Percentiles rank a stretch among this genome's conserved stretches.
These are phyloP conservation scores for Epichloe brachyelytri DNA, from an alignment of 2,329 filamentous ascomycete genomes.

Conservation along the genomic window DNA sequence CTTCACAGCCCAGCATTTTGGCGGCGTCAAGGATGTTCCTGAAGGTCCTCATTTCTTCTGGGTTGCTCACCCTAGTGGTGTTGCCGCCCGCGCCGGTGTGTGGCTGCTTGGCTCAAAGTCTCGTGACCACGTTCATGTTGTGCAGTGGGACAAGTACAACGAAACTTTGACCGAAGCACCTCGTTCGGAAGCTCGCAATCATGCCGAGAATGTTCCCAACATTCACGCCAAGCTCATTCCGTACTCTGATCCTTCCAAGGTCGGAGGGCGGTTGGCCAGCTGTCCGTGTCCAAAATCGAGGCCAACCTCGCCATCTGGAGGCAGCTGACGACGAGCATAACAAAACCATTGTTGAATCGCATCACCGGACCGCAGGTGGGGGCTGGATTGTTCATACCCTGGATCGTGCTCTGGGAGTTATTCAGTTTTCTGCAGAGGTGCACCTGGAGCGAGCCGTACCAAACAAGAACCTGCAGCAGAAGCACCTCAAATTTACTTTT, in stretches of 20 bases:
- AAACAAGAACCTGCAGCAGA: slow-evolving; percentile 18
- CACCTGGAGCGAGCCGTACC: slow-evolving; percentile 28
- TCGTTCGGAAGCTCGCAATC: slow-evolving; percentile 30
- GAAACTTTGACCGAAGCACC: slow-evolving; percentile 40
- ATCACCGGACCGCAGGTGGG: slow-evolving; percentile 29
- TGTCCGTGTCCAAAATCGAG: slow-evolving; percentile 10
- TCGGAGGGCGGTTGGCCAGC: slow-evolving; percentile 9
- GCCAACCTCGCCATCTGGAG: slow-evolving; percentile 33
- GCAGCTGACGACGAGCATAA: slow-evolving; percentile 36
- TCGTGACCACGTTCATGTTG: slow-evolving; percentile 26
- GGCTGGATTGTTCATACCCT: slow-evolving; percentile 42
- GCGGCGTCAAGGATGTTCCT: slow-evolving; percentile 42
- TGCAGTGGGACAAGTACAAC: slow-evolving; percentile 43
- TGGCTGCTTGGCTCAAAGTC: slow-evolving; percentile 35
- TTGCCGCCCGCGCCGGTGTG: slow-evolving; percentile 40
- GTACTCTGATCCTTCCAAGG: slow-evolving; percentile 26
- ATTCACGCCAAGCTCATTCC: slow-evolving; percentile 30
- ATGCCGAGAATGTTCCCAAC: slow-evolving; percentile 26
- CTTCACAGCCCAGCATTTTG: slow-evolving; percentile 34
- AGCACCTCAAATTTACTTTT: slow-evolving; percentile 36
- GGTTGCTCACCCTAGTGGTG: slow-evolving; percentile 35
- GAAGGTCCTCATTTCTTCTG: slow-evolving; percentile 47
- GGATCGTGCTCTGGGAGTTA: slow-evolving; percentile 35
- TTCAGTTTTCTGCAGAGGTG: slow-evolving; percentile 23
- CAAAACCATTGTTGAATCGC: slow-evolving; percentile 29